Conservation (phyloP, 805 yeast genomes). For the Diddensiella transvaalensis region DNA sequence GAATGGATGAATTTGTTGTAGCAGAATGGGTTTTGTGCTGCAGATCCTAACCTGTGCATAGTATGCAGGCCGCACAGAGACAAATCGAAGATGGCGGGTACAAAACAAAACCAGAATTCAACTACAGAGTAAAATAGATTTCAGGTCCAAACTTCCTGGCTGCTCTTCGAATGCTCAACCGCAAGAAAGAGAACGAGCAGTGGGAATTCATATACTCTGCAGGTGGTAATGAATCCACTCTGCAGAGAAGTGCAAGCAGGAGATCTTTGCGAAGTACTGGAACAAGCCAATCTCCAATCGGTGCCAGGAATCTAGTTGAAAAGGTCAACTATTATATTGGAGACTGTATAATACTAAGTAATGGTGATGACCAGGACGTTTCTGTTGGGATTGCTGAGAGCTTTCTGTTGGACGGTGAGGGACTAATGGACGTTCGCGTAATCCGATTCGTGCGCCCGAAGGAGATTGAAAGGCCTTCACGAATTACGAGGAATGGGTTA, state of each 20-base stretch:
- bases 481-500: constrained; percentile 1
- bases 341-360: constrained; percentile 16
- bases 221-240: background rate
- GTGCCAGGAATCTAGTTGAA: constrained; percentile 14
- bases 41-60: too few relatives aligned
- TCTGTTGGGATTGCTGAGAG: constrained; percentile 17
- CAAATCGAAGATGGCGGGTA: too few relatives aligned
- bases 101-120: too few relatives aligned
- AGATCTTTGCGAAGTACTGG: constrained; percentile 10
- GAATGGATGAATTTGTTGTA: background rate
- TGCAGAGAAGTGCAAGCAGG: too few relatives aligned
- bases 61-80: too few relatives aligned
- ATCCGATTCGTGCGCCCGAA: constrained; percentile 18
- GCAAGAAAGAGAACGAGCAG: background rate
- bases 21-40: background rate
- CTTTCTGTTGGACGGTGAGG: constrained; percentile 14
- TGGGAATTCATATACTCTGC: constrained; percentile 13
- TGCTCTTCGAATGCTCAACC: too few relatives aligned
- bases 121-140: too few relatives aligned
- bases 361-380: constrained; percentile 6
- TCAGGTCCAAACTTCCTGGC: too few relatives aligned
- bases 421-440: constrained; percentile 13
- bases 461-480: constrained; percentile 7
- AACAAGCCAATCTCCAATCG: constrained; percentile 12
- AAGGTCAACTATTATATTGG: constrained; percentile 15